Percentiles rank a stretch among this genome's conserved stretches.
Evolutionary conservation across 805 yeast species (phyloP).

Genomic region (Wickerhamomyces chambardii): DNA sequence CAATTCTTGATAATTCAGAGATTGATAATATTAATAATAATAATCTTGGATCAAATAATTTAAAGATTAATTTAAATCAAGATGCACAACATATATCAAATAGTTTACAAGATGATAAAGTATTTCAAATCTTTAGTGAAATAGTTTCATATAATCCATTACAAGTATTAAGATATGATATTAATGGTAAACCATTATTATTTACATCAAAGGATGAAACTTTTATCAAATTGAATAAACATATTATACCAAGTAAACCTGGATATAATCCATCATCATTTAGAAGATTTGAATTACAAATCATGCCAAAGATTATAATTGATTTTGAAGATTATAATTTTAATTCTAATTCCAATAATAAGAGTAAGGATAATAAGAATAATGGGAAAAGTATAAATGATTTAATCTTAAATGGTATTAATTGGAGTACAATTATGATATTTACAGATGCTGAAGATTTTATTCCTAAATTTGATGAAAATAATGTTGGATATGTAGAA

Average conservation of each 20-base stretch:
- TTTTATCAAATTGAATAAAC: constrained; percentile 30
- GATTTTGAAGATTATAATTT: constrained; percentile 79
- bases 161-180: constrained; percentile 80
- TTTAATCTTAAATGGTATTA: constrained; percentile 66
- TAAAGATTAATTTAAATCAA: constrained; percentile 26
- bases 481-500: constrained; percentile 70
- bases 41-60: too few species aligned
- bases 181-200: constrained; percentile 70
- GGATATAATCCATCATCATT: constrained; percentile 48
- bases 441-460: constrained; percentile 68
- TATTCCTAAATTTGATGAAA: constrained; percentile 44
- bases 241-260: constrained; percentile 43
- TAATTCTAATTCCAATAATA: too few species aligned
- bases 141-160: constrained; percentile 73
- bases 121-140: constrained; percentile 72
- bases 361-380: too few species aligned
- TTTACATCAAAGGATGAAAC: constrained; percentile 53
- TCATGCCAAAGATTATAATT: constrained; percentile 89
- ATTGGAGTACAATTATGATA: constrained; percentile 92
- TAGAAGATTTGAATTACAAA: constrained; percentile 74
- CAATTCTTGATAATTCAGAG: constrained; percentile 32
- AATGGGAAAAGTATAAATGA: constrained; percentile 12
- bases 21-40: constrained; percentile 8
- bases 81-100: constrained; percentile 40
- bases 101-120: constrained; percentile 57